Conservation (phyloP, 2,329 filamentous ascomycete genomes). For the Fusarium coicis region DNA sequence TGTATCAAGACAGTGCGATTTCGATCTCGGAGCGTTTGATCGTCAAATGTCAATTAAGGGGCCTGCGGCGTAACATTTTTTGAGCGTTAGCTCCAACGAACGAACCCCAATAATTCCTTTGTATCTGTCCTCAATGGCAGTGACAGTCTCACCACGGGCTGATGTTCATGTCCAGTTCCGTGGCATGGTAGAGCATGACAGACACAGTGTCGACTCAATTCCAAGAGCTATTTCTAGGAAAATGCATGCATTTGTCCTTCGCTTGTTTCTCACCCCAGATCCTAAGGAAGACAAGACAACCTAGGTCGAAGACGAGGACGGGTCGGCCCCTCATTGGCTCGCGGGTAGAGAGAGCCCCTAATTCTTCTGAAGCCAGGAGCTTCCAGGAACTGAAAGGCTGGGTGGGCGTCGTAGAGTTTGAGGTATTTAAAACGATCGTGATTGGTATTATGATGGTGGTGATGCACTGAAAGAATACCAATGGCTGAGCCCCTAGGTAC, state of each 20-base stretch:
- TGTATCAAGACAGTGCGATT: constrained; percentile 29
- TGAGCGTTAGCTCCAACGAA: neutral
- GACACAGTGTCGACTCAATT: constrained; percentile 35
- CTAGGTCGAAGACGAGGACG: constrained; percentile 39
- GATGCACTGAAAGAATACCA: constrained; percentile 4
- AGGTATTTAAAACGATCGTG: constrained; percentile 16
- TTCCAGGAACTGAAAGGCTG: constrained; percentile 37
- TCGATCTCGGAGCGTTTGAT: constrained; percentile 33
- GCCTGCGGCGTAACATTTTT: constrained; percentile 21
- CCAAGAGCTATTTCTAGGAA: constrained; percentile 14
- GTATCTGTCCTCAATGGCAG: neutral
- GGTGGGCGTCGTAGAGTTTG: constrained; percentile 18
- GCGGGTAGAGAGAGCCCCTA: constrained; percentile 42
- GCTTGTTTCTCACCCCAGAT: constrained; percentile 34
- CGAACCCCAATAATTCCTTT: neutral
- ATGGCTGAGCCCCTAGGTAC: constrained; percentile 30
- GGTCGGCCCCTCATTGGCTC: constrained; percentile 45
- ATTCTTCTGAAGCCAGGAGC: constrained; percentile 40
- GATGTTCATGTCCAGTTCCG: neutral
- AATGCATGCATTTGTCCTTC: constrained; percentile 31
- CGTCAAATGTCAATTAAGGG: constrained; percentile 36
- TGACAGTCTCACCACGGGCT: constrained; percentile 10
- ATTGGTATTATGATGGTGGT: constrained; percentile 6
- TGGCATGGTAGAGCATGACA: constrained; percentile 16
- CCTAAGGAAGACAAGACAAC: constrained; percentile 31